Percentiles rank a stretch among this genome's conserved stretches.
Evolutionary conservation across 495 filamentous ascomycete genomes (phyloP).

Genomic region (Hamigera avellanea): DNA sequence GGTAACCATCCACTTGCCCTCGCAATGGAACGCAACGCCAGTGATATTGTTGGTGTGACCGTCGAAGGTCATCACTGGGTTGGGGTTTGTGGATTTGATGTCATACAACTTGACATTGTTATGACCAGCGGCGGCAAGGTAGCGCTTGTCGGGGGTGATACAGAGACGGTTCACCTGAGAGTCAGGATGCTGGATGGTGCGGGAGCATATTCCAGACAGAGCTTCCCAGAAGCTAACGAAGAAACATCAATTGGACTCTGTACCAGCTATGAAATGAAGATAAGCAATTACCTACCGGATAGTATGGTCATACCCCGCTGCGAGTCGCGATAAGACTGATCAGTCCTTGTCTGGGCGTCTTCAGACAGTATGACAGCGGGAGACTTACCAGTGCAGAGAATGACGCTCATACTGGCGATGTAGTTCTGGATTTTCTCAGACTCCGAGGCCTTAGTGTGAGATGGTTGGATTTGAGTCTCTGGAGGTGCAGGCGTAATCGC

Average conservation of each 20-base stretch:
- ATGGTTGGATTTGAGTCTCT: no score
- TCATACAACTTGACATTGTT: constrained; percentile 95
- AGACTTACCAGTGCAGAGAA: constrained; percentile 69
- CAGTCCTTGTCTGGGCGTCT: constrained; percentile 10
- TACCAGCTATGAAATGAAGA: no score
- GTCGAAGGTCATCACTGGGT: constrained; percentile 83
- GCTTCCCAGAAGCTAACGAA: constrained; percentile 86
- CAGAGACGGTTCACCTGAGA: constrained; percentile 97
- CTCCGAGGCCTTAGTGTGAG: no score
- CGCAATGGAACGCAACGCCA: constrained; percentile 93
- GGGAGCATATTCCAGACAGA: constrained; percentile 91
- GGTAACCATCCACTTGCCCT: constrained; percentile 99
- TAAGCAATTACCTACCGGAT: constrained; percentile 89
- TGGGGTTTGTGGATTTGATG: constrained; percentile 91
- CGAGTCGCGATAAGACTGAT: constrained; percentile 21
- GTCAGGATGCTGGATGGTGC: constrained; percentile 94
- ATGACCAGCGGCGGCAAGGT: constrained; percentile 87
- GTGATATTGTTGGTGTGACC: constrained; percentile 94
- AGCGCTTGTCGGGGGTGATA: constrained; percentile 96
- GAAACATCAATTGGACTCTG: neutral
- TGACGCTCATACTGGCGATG: constrained; percentile 57
- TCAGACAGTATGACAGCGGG: neutral
- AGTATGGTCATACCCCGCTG: constrained; percentile 97
- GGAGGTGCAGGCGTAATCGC: no score
- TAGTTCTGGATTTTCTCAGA: no score